These are phyloP conservation scores for Thermochaetoides thermophila DNA, from an alignment of 495 filamentous ascomycete species.

Conservation along the genomic window DNA sequence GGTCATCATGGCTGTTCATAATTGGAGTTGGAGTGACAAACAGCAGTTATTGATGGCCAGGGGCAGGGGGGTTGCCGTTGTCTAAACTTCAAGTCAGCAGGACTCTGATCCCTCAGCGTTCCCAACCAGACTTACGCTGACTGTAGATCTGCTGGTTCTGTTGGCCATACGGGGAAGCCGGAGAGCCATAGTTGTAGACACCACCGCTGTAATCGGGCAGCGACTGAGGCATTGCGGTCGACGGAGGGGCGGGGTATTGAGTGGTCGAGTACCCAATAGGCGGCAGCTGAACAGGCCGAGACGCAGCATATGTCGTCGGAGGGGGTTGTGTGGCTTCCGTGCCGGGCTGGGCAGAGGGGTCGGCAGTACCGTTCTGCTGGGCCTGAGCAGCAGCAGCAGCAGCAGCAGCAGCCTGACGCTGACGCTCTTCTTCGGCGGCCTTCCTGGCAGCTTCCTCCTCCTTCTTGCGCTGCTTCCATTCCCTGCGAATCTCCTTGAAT, in stretches of 20 bases:
- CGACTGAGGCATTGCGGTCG: slow-evolving; percentile 41
- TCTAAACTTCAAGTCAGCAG: slow-evolving; percentile 9
- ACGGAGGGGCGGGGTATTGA: slow-evolving; percentile 53
- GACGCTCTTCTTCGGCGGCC: slow-evolving; percentile 61
- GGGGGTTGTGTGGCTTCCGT: slow-evolving; percentile 44
- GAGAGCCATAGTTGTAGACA: slow-evolving; percentile 42
- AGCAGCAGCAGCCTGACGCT: slow-evolving; percentile 50
- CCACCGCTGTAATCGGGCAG: slow-evolving; percentile 50
- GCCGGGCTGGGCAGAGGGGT: slow-evolving; percentile 36
- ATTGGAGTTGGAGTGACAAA: no score
- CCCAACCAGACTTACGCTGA: slow-evolving; percentile 50
- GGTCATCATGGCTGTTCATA: no score
- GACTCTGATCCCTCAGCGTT: no score
- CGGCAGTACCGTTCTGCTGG: slow-evolving; percentile 23
- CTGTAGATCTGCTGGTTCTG: slow-evolving; percentile 57
- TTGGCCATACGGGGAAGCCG: slow-evolving; percentile 61
- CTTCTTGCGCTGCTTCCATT: slow-evolving; percentile 99
- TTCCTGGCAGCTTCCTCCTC: slow-evolving; percentile 85
- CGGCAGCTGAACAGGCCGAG: slow-evolving; percentile 55
- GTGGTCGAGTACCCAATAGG: slow-evolving; percentile 70
- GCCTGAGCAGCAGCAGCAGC: slow-evolving; percentile 40
- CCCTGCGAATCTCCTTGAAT: slow-evolving; percentile 98
- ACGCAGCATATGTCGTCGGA: slow-evolving; percentile 45
- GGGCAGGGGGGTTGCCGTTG: no score
- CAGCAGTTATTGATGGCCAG: no score